Base-by-base conservation (phyloP, 2,329 filamentous ascomycete species). In the Rutstroemia sydowiana region DNA sequence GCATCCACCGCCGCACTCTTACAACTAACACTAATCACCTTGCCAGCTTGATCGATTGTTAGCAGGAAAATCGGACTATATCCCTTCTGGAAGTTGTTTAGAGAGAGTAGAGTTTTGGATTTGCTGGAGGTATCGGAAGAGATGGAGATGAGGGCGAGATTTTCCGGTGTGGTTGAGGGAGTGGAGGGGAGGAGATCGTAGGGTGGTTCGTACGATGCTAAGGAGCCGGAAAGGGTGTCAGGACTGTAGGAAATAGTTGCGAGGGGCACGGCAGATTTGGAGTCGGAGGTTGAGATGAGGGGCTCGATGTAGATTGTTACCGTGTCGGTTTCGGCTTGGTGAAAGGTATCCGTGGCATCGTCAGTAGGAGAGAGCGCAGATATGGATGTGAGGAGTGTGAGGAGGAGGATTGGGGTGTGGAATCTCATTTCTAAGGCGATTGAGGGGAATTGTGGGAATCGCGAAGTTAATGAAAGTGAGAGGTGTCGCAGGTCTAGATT, bases 1-100 rank as follows among this genome's bases (percentile, higher is more conserved):
- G 81, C 81, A 63, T 85, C 81, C 52, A 85, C 78, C 59, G 65
- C 65, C 18, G 80, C 74, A n/a, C 80, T 79, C 64, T 75, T 76
- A 43, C 75, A 65, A 31, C 72, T 71, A 13, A 74, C 77, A 23
- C 79, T 75, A 45, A 81, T 61, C 2, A 79, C 68, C 7, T 68
- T 66, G 7, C 73, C 74, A 23, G 57, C 58, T 20, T 63, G 63
- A 57, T 76, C 74, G 34, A 83, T 69, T 2, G 72, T 73, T 11
- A 85, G 64, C 23, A 79, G 61, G 46, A 85, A 66, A 48, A 75
- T 75, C 14, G 80, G 80, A 57, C 75, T 71, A 64, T 78, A 84
- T 5, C 81, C 81, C 68, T 82, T 82, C 56, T 67, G 68, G 58
- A 85, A 82, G 66, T 79, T 84, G 51, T 76, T 73, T 2, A 68